phyloP scores from a whole-genome alignment of 2,329 filamentous ascomycete genomes.

The Neocucurbitaria cava region DNA sequence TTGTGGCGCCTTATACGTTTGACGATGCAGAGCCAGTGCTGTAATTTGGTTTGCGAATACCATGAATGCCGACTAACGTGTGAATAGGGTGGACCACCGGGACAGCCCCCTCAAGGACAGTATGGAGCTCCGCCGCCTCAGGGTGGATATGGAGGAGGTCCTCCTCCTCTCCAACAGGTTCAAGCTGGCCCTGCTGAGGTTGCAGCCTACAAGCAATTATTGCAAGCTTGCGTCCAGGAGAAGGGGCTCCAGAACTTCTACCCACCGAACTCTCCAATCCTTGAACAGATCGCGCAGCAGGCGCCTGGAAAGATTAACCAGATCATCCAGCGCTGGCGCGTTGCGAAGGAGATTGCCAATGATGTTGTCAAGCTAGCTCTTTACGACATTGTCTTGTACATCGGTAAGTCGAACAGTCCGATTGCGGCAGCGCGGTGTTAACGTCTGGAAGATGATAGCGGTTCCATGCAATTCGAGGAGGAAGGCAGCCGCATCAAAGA shows the following conservation, averaged over 20 bases:
- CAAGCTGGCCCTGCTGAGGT: constrained; percentile 59
- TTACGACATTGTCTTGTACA: constrained; percentile 69
- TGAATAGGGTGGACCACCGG: constrained; percentile 30
- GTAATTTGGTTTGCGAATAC: background rate
- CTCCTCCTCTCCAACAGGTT: constrained; percentile 43
- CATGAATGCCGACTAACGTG: constrained; percentile 18
- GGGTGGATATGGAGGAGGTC: constrained; percentile 42
- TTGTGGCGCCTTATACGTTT: background rate
- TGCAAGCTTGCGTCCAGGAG: constrained; percentile 65
- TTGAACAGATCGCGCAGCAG: constrained; percentile 60
- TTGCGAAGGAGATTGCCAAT: constrained; percentile 66
- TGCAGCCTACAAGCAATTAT: constrained; percentile 62
- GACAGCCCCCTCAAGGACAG: constrained; percentile 45
- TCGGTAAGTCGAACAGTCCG: constrained; percentile 45
- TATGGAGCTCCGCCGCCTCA: constrained; percentile 40
- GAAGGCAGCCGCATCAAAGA: constrained; percentile 71
- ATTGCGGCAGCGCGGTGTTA: constrained; percentile 6
- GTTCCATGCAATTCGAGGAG: constrained; percentile 74
- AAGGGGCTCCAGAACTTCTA: constrained; percentile 66
- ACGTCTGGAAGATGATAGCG: constrained; percentile 65
- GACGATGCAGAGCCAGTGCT: constrained; percentile 26
- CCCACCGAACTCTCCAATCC: constrained; percentile 59
- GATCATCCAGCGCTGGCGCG: constrained; percentile 63
- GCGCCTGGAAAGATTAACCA: constrained; percentile 61
- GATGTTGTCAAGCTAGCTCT: constrained; percentile 69